These are phyloP conservation scores for Mycena alexandri DNA, from an alignment of 768 basidiomycete genomes.

Conservation along the genomic window DNA sequence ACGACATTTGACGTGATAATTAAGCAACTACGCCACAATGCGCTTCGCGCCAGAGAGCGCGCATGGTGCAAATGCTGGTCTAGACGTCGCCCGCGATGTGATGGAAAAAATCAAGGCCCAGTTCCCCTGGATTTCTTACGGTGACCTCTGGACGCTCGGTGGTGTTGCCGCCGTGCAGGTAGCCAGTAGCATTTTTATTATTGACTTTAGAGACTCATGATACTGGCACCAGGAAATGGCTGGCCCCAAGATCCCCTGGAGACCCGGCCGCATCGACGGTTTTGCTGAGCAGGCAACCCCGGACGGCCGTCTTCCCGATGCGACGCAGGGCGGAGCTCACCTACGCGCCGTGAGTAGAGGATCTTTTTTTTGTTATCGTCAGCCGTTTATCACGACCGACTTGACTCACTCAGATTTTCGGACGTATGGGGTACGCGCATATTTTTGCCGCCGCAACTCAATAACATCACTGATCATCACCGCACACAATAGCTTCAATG, in stretches of 20 bases:
- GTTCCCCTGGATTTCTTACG: conserved; percentile 95
- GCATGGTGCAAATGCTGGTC: conserved; percentile 88
- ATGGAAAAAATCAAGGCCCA: conserved; percentile 92
- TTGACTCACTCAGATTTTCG: conserved; percentile 71
- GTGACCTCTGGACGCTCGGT: conserved; percentile 96
- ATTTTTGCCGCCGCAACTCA: too few species aligned
- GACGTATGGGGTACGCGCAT: conserved; percentile 80
- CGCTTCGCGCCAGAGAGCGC: conserved; percentile 91
- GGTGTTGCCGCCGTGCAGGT: conserved; percentile 91
- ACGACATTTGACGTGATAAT: conserved; percentile 17
- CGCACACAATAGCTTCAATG: conserved; percentile 72
- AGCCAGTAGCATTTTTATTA: conserved; percentile 22
- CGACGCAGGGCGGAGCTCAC: conserved; percentile 85
- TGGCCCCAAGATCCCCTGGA: conserved; percentile 94
- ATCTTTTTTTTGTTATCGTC: conserved; percentile 18
- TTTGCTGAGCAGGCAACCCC: conserved; percentile 80
- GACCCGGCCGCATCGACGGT: conserved; percentile 93
- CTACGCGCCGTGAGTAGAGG: conserved; percentile 72
- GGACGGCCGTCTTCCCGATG: conserved; percentile 93
- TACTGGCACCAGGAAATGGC: conserved; percentile 76
- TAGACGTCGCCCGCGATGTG: conserved; percentile 81
- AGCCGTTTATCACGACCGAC: background rate
- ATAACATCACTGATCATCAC: too few species aligned
- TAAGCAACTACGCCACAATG: conserved; percentile 98
- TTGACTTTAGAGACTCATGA: background rate